Evolutionary conservation across 495 filamentous ascomycete species (phyloP).

Genomic region (Penicillium diatomitis): DNA sequence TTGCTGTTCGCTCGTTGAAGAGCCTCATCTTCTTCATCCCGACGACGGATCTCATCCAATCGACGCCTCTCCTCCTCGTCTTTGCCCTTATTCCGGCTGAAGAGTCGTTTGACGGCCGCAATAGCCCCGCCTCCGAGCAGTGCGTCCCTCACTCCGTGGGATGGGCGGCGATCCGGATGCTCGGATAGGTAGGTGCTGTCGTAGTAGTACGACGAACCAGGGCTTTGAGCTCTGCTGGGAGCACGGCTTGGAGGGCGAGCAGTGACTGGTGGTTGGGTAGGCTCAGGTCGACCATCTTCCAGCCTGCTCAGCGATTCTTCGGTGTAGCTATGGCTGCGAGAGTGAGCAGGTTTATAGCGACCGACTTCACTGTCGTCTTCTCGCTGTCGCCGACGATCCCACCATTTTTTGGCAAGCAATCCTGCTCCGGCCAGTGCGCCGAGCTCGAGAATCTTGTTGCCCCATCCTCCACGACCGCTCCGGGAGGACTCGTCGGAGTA

Average conservation of each 20-base stretch:
- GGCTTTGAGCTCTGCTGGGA: constrained; percentile 34
- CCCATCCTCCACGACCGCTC: constrained; percentile 44
- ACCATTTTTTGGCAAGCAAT: constrained; percentile 53
- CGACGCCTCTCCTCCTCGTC: constrained; percentile 55
- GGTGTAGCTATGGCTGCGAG: constrained; percentile 32
- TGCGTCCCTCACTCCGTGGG: constrained; percentile 50
- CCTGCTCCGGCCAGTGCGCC: constrained; percentile 60
- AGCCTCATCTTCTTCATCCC: constrained; percentile 52
- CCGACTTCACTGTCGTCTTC: constrained; percentile 49
- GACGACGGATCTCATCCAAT: constrained; percentile 48
- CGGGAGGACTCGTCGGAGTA: constrained; percentile 40
- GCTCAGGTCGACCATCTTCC: constrained; percentile 34
- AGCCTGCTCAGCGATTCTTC: constrained; percentile 34
- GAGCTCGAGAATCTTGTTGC: constrained; percentile 55
- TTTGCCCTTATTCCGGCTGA: constrained; percentile 44
- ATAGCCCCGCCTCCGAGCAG: constrained; percentile 58
- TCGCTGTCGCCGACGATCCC: constrained; percentile 47
- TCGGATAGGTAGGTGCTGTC: constrained; percentile 35
- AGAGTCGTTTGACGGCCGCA: constrained; percentile 55
- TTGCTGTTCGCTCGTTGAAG: constrained; percentile 45
- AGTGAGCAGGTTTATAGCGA: constrained; percentile 36
- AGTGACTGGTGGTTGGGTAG: constrained; percentile 31
- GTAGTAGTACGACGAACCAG: constrained; percentile 37
- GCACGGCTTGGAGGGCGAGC: constrained; percentile 33
- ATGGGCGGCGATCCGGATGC: constrained; percentile 25